Conservation (phyloP, 2,329 filamentous ascomycete genomes). For the Sporothrix curviconia region DNA sequence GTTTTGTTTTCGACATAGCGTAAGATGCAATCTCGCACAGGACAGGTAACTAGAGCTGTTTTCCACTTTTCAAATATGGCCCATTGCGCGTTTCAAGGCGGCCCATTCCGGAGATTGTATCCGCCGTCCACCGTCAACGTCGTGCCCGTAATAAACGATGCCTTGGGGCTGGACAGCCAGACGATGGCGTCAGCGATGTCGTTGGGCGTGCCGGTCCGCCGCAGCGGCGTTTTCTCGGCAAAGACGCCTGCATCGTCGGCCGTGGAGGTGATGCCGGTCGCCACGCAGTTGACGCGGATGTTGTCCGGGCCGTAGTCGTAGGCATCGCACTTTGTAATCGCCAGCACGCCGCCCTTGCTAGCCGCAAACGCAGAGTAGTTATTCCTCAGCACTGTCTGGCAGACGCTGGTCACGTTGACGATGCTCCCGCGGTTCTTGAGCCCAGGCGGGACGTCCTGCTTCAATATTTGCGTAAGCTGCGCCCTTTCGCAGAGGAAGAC, state of each 20-base stretch:
- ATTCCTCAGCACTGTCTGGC: not conserved
- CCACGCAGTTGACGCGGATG: not conserved
- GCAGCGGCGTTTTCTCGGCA: not conserved
- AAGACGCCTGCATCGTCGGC: not conserved
- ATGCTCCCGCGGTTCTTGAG: not conserved
- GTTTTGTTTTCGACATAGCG: no score
- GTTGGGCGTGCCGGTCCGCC: not conserved
- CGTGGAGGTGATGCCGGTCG: not conserved
- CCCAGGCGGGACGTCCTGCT: not conserved
- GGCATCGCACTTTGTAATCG: not conserved
- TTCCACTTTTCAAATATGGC: no score
- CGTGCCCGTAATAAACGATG: not conserved
- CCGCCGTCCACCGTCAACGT: not conserved
- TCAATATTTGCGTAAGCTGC: not conserved
- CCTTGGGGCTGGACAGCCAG: not conserved
- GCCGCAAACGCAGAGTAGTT: constrained; percentile 32
- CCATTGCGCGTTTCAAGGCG: no score
- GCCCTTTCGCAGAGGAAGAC: not conserved
- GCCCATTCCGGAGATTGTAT: not conserved
- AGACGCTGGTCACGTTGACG: not conserved
- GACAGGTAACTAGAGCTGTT: no score
- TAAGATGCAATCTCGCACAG: no score
- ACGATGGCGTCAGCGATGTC: not conserved
- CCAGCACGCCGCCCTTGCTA: constrained; percentile 32
- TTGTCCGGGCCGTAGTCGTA: not conserved